Conservation (phyloP, 108 stramenopile species). For the Pseudonitzschia pungens region DNA sequence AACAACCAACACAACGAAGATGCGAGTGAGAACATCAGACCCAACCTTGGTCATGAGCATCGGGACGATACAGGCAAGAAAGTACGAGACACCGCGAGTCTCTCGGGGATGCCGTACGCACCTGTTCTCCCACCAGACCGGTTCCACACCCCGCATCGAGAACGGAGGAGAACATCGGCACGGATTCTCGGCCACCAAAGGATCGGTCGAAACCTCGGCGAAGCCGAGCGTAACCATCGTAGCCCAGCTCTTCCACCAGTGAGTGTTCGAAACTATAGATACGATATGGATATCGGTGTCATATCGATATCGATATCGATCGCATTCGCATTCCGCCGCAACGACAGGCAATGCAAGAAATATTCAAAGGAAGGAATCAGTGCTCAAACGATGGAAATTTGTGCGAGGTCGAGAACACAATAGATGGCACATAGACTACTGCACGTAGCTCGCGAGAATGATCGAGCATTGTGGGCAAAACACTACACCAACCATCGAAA, state of each 20-base stretch:
- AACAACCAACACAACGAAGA: not conserved
- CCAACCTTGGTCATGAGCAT: not conserved
- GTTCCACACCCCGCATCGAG: conserved; percentile 80
- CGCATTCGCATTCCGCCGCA: too few species aligned
- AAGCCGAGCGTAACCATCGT: conserved; percentile 67
- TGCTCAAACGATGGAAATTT: too few species aligned
- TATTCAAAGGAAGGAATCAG: too few species aligned
- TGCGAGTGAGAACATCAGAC: not conserved
- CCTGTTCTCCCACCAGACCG: conserved; percentile 70
- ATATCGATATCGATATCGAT: too few species aligned
- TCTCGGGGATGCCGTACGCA: too few species aligned
- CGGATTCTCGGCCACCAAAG: conserved; percentile 35
- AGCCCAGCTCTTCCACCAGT: conserved; percentile 64
- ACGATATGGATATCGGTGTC: too few species aligned
- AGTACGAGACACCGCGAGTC: not conserved
- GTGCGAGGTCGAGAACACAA: not conserved
- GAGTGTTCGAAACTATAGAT: conserved; percentile 66
- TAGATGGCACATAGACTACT: too few species aligned
- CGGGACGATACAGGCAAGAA: not conserved
- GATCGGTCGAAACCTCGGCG: conserved; percentile 62
- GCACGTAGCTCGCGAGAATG: not conserved
- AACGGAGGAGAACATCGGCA: conserved; percentile 46
- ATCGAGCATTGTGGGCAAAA: not conserved
- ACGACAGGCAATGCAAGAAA: too few species aligned
- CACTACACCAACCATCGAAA: not conserved